Conservation (phyloP, 176 grass and related monocot genomes). For the Avena atlantica region DNA sequence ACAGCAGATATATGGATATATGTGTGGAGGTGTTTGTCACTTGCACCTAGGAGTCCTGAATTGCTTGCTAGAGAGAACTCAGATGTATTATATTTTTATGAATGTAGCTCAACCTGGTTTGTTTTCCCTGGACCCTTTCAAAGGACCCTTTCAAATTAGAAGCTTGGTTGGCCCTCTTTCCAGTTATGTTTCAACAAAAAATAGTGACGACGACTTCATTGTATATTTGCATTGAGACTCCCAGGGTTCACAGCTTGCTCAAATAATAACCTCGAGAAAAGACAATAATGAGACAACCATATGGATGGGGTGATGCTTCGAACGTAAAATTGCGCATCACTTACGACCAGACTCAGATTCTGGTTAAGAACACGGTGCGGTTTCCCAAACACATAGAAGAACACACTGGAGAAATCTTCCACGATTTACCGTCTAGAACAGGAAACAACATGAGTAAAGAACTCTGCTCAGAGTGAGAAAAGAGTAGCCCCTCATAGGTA, state of each 20-base stretch:
- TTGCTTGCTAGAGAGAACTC: no score
- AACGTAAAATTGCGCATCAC: no score
- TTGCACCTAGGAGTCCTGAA: no score
- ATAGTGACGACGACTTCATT: neutral
- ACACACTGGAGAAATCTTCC: neutral
- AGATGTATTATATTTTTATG: no score
- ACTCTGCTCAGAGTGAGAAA: neutral
- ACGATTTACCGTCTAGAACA: neutral
- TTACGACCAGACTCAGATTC: no score
- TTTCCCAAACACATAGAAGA: neutral
- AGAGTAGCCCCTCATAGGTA: neutral
- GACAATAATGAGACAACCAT: no score
- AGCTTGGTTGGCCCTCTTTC: neutral
- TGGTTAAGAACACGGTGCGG: neutral
- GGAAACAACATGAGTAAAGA: neutral
- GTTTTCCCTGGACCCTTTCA: no score
- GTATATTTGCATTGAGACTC: neutral
- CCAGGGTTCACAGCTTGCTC: neutral
- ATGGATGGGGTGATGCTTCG: no score
- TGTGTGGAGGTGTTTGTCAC: no score
- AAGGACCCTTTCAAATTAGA: neutral
- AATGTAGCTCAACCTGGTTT: no score
- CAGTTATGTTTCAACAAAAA: neutral
- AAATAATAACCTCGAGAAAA: neutral
- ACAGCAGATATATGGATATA: no score